Conservation (phyloP, 805 yeast genomes). For the Cyberlindnera mississippiensis region DNA sequence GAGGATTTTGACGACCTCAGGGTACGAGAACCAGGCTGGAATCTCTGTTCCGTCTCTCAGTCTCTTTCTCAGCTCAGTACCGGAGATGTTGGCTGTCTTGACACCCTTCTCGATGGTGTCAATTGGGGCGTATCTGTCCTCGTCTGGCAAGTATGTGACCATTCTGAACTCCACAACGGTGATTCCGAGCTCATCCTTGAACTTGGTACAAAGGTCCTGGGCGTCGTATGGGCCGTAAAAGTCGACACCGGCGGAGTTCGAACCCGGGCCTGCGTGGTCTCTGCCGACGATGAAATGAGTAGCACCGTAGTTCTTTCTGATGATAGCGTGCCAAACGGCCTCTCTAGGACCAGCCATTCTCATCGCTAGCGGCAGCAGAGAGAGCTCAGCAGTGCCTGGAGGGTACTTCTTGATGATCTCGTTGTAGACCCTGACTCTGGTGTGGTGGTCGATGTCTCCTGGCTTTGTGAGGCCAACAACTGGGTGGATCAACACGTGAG, state of each 20-base stretch:
- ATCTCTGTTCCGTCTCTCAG: constrained; percentile 82
- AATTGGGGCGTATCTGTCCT: constrained; percentile 91
- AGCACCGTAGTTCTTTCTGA: constrained; percentile 94
- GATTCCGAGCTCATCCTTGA: constrained; percentile 74
- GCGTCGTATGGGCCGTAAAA: constrained; percentile 98
- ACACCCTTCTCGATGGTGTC: constrained; percentile 81
- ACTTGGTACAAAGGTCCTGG: constrained; percentile 77
- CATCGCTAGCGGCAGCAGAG: constrained; percentile 92
- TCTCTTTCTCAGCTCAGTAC: constrained; percentile 89
- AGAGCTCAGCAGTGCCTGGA: constrained; percentile 85
- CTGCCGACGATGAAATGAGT: constrained; percentile 97
- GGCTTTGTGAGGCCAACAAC: constrained; percentile 97
- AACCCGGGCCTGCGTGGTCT: constrained; percentile 98
- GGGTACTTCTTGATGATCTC: constrained; percentile 92
- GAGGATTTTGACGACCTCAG: constrained; percentile 88
- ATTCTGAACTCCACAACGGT: constrained; percentile 94
- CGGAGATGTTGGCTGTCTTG: constrained; percentile 86
- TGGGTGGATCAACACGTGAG: constrained; percentile 88
- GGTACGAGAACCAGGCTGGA: constrained; percentile 97
- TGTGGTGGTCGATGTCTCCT: constrained; percentile 96
- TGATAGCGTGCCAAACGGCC: constrained; percentile 97
- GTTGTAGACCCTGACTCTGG: constrained; percentile 92
- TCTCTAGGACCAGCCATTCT: constrained; percentile 99
- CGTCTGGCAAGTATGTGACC: constrained; percentile 95
- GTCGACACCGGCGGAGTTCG: constrained; percentile 82